phyloP scores from a whole-genome alignment of 805 yeast genomes.

The Nakazawaea holstii region DNA sequence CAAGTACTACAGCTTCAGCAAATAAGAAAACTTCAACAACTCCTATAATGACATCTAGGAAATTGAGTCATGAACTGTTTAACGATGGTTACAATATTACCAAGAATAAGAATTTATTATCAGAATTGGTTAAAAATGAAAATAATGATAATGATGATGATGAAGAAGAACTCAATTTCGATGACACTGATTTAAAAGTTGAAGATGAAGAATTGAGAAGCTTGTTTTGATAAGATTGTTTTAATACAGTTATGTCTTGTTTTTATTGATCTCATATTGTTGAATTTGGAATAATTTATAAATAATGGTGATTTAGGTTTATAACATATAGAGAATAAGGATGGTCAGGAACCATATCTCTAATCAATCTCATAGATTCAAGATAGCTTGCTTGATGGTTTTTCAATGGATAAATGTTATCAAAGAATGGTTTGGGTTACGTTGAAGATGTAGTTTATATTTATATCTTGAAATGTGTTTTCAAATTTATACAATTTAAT shows the following conservation, averaged over 20 bases:
- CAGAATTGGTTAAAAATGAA: neutral
- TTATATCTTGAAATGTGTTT: no score
- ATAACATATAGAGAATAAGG: no score
- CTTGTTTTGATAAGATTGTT: constrained; percentile 1
- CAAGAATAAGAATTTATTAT: neutral
- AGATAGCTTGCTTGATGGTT: no score
- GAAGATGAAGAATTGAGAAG: constrained; percentile 1
- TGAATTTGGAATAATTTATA: no score
- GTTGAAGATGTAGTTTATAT: no score
- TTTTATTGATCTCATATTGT: no score
- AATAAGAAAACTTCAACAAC: constrained; percentile 1
- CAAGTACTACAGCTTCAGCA: neutral
- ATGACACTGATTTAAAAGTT: neutral
- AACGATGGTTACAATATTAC: neutral
- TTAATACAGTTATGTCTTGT: neutral
- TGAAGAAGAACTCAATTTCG: neutral
- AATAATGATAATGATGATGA: neutral
- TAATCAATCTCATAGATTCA: no score
- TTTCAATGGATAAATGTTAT: no score
- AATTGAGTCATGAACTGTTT: neutral
- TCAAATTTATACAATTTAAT: no score
- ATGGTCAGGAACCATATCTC: no score
- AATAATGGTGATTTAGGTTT: no score
- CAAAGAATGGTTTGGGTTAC: no score
- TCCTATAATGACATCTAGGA: neutral